phyloP scores from a whole-genome alignment of 2,329 filamentous ascomycete species.

The Colletotrichum lindemuthianum region DNA sequence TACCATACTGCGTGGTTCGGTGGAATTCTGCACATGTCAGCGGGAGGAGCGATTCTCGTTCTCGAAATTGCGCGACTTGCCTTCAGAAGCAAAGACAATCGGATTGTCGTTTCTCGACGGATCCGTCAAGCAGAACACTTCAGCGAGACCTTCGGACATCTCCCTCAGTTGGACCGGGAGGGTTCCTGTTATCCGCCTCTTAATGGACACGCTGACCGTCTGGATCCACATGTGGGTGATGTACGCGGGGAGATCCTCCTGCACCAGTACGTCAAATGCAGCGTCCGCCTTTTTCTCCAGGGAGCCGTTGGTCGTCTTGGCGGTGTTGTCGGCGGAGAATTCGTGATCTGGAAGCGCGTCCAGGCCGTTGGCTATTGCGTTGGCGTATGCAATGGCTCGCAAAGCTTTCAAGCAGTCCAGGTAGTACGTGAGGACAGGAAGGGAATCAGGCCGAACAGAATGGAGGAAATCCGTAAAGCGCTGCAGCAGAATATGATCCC shows the following conservation, averaged over 20 bases:
- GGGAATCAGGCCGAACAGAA: constrained; percentile 66
- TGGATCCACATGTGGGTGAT: constrained; percentile 75
- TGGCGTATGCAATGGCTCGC: constrained; percentile 76
- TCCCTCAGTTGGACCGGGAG: constrained; percentile 71
- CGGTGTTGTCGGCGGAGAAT: constrained; percentile 62
- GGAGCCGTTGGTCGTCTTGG: constrained; percentile 64
- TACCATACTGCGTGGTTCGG: constrained; percentile 78
- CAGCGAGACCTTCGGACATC: constrained; percentile 78
- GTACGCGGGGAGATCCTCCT: constrained; percentile 77
- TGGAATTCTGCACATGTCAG: constrained; percentile 68
- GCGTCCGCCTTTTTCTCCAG: constrained; percentile 71
- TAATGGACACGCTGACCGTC: constrained; percentile 76
- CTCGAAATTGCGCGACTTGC: constrained; percentile 50
- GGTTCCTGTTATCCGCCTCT: constrained; percentile 73
- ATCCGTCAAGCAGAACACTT: constrained; percentile 82
- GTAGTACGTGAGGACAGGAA: constrained; percentile 76
- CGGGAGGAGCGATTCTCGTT: not conserved
- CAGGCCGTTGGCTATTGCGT: constrained; percentile 72
- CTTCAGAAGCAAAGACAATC: constrained; percentile 81
- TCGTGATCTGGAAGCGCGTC: constrained; percentile 64
- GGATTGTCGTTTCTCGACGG: constrained; percentile 78
- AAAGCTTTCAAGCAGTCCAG: constrained; percentile 77
- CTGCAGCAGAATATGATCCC: constrained; percentile 69
- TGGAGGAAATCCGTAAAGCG: constrained; percentile 76
- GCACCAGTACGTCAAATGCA: constrained; percentile 71